These are phyloP conservation scores for Blastobotrys petasosporus DNA, from an alignment of 1,139 yeast species.

Conservation along the genomic window DNA sequence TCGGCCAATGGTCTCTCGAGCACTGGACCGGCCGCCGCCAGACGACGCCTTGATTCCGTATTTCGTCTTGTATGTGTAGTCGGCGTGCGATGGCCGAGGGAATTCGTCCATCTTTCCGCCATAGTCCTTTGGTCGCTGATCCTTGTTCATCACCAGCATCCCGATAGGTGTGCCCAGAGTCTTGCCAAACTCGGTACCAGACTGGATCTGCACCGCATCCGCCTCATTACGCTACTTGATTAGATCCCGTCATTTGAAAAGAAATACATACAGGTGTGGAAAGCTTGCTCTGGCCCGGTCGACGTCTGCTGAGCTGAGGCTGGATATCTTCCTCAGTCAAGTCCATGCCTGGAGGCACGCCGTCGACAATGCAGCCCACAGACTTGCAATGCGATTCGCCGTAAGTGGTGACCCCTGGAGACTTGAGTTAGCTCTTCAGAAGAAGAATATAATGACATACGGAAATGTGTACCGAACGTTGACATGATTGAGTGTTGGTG, in stretches of 20 bases:
- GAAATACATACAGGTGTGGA: conserved; percentile 61
- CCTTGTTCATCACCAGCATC: conserved; percentile 87
- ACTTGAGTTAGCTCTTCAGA: conserved; percentile 4
- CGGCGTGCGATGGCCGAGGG: conserved; percentile 98
- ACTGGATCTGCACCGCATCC: conserved; percentile 85
- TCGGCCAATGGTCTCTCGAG: conserved; percentile 96
- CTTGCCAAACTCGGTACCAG: conserved; percentile 87
- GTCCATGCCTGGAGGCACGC: conserved; percentile 92
- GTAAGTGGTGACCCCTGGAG: conserved; percentile 74
- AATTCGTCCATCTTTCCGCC: conserved; percentile 82
- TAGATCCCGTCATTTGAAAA: background rate
- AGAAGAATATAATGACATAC: conserved; percentile 16
- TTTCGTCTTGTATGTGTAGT: conserved; percentile 83
- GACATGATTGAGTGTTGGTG: conserved; percentile 42
- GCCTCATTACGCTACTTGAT: conserved; percentile 62
- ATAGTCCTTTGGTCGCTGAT: conserved; percentile 95
- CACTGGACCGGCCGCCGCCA: conserved; percentile 97
- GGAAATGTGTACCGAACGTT: conserved; percentile 54
- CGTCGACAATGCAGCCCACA: conserved; percentile 98
- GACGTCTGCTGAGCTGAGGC: conserved; percentile 91
- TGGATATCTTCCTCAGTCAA: conserved; percentile 84
- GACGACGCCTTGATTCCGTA: conserved; percentile 90
- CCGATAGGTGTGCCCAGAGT: conserved; percentile 95
- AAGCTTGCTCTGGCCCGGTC: conserved; percentile 93
- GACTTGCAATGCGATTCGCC: conserved; percentile 98